phyloP scores from a whole-genome alignment of 768 basidiomycete genomes.

The Trametes villosa region DNA sequence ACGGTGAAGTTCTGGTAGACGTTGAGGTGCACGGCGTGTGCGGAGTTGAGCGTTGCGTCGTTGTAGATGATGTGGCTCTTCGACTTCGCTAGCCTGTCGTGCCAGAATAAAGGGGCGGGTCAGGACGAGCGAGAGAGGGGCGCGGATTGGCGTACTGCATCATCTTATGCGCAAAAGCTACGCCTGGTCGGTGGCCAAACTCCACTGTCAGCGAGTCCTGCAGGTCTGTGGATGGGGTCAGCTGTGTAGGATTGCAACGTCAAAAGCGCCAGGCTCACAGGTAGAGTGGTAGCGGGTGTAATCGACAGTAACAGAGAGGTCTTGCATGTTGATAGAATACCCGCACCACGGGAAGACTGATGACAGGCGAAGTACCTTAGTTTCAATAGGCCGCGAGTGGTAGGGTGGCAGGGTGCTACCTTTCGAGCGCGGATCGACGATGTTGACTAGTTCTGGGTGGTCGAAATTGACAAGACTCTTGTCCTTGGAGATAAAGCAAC shows the following conservation, averaged over 20 bases:
- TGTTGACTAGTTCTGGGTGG: slow-evolving; percentile 54
- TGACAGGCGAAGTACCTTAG: too few relatives aligned
- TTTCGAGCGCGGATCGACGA: slow-evolving; percentile 51
- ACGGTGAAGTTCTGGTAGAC: slow-evolving; percentile 86
- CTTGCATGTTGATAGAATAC: slow-evolving; percentile 70
- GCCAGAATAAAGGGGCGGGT: not conserved
- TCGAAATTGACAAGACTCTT: slow-evolving; percentile 93
- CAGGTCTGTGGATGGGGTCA: slow-evolving; percentile 47
- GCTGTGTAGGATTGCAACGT: not conserved
- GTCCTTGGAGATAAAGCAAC: slow-evolving; percentile 85
- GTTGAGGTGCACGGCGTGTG: slow-evolving; percentile 69
- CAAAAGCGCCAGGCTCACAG: slow-evolving; percentile 45
- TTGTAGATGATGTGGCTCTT: slow-evolving; percentile 81
- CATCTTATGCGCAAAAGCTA: slow-evolving; percentile 72
- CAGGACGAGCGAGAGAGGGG: not conserved
- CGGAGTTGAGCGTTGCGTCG: slow-evolving; percentile 71
- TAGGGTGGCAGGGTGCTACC: slow-evolving; percentile 31
- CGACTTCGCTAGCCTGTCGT: slow-evolving; percentile 64
- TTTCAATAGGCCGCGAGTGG: too few relatives aligned
- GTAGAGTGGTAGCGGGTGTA: slow-evolving; percentile 67
- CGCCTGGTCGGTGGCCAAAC: slow-evolving; percentile 65
- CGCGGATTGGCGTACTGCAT: slow-evolving; percentile 54
- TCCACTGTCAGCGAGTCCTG: slow-evolving; percentile 73
- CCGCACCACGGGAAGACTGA: slow-evolving; percentile 98
- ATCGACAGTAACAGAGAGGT: slow-evolving; percentile 81